Evolutionary conservation across 257 asterid species (phyloP), one percentile per base, ranked within the genome.

Genomic region (Ophiorrhiza pumila): DNA sequence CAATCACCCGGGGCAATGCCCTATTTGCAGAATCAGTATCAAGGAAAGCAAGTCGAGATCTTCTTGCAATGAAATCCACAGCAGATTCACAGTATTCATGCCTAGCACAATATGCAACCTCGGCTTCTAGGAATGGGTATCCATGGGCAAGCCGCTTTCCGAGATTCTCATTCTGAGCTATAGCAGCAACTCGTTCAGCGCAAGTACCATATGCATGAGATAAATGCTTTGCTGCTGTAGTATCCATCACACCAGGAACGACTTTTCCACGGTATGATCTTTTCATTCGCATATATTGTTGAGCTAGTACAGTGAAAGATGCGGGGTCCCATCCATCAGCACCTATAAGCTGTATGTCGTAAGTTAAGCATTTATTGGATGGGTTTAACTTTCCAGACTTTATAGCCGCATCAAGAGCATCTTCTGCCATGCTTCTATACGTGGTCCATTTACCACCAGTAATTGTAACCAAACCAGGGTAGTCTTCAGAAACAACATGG

Each of bases 371-470:
- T 80, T 85, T 80, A 73, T 81, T 95, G 46, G 80, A 71, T 34
- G 96, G 92, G 62, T 79, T 89, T 88, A 95, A 81, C 68, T 90
- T 88, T 73, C 97, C 99, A 63, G 94, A 92, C 74, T 85, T 80
- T 78, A 95, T 81, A 77, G 98, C 99, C 49, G 83, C 82, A 64
- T 95, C 86, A 69, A 95, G 96, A 9, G 99, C 98, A 86, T 95
- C 97, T 81, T 95, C 98, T 75, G 99, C 99, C 99, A 92, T 92
- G 85, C 99, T 89, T 89, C 99, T 86, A 78, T 95, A 95, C 4
- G 99, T 95, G 58, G 97, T 95, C 99, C 99, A 95, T 85, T 95
- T 95, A 75, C 98, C 99, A 80, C 99, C 99, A 20, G 99, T 90
- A 64, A 92, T 89, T 58, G 99, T 92, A 13, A 95, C 96, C 81